phyloP scores from a whole-genome alignment of 2,329 filamentous ascomycete species.

The Metarhizium anisopliae region DNA sequence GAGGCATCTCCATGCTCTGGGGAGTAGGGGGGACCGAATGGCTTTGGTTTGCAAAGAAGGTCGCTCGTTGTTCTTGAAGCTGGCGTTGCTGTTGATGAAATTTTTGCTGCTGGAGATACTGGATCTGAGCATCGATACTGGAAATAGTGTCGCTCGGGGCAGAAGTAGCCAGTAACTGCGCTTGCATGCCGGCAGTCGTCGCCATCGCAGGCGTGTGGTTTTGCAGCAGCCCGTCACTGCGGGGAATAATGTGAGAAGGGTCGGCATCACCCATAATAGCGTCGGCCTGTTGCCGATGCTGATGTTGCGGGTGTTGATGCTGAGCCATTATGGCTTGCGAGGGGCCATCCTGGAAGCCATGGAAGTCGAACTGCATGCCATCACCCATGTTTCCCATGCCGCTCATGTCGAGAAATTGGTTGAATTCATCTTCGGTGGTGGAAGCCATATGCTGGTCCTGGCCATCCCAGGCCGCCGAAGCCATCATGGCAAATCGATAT shows the following conservation, averaged over 20 bases:
- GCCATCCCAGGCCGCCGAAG: slow-evolving; percentile 44
- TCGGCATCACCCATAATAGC: slow-evolving; percentile 26
- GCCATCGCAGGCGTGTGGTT: slow-evolving; percentile 37
- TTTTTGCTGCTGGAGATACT: slow-evolving; percentile 55
- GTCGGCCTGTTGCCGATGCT: slow-evolving; percentile 22
- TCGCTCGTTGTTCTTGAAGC: slow-evolving; percentile 46
- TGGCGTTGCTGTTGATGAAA: slow-evolving; percentile 51
- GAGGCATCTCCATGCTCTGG: slow-evolving; percentile 70
- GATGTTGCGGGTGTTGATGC: slow-evolving; percentile 15
- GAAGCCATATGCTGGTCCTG: slow-evolving; percentile 46
- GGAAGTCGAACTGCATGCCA: slow-evolving; percentile 51
- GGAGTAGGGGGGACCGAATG: slow-evolving; percentile 69
- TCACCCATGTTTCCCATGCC: slow-evolving; percentile 44
- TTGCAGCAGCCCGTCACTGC: slow-evolving; percentile 28
- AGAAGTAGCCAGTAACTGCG: slow-evolving; percentile 31
- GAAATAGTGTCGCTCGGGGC: slow-evolving; percentile 42
- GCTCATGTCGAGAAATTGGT: slow-evolving; percentile 55
- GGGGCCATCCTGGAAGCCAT: slow-evolving; percentile 37
- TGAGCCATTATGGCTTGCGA: slow-evolving; percentile 23
- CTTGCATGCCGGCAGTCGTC: slow-evolving; percentile 37
- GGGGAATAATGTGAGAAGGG: slow-evolving; percentile 19
- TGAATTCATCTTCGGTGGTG: slow-evolving; percentile 49
- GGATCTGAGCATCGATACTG: slow-evolving; percentile 57
- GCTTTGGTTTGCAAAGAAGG: slow-evolving; percentile 45
- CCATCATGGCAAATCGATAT: slow-evolving; percentile 33